These are phyloP conservation scores for Bimuria novae-zelandiae DNA, from an alignment of 2,329 filamentous ascomycete species.

Conservation along the genomic window DNA sequence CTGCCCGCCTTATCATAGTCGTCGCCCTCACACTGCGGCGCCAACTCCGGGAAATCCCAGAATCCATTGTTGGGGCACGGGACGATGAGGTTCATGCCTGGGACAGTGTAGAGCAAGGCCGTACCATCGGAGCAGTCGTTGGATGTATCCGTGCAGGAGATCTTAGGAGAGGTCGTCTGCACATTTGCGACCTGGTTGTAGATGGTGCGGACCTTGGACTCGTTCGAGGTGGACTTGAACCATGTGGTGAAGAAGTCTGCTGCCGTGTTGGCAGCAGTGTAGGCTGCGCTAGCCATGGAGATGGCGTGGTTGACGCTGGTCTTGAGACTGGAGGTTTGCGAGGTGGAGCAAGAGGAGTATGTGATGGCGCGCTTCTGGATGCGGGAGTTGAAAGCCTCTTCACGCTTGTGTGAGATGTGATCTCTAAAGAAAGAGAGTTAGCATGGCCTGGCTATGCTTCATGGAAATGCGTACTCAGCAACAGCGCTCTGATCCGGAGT, in stretches of 20 bases:
- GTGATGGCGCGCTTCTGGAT: constrained; percentile 21
- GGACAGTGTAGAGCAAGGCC: constrained; percentile 17
- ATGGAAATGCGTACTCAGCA: constrained; percentile 1
- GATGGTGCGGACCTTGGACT: constrained; percentile 18
- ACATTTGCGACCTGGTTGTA: constrained; percentile 20
- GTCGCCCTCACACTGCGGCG: constrained; percentile 9
- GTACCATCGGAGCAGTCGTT: constrained; percentile 15
- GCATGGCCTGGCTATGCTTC: not conserved
- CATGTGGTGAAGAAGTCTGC: constrained; percentile 21
- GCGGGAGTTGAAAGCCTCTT: constrained; percentile 10
- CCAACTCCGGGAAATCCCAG: constrained; percentile 14
- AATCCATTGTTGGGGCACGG: constrained; percentile 18
- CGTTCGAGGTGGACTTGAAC: constrained; percentile 20
- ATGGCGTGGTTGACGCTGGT: constrained; percentile 17
- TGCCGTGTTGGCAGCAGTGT: constrained; percentile 13
- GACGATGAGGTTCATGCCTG: constrained; percentile 10
- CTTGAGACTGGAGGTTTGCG: constrained; percentile 16
- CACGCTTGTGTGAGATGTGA: constrained; percentile 19
- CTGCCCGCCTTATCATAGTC: constrained; percentile 16
- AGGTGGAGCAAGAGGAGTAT: constrained; percentile 20
- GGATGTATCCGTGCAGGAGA: constrained; percentile 20
- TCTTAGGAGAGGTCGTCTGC: constrained; percentile 19
- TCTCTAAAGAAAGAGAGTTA: not conserved
- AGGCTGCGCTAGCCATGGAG: constrained; percentile 20
- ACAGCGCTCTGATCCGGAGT: constrained; percentile 11